A percentile compares a stretch with the other conserved stretches of the same genome.
Evolutionary conservation across 176 grass and related monocot genomes (phyloP).

Genomic region (Alopecurus myosuroides): DNA sequence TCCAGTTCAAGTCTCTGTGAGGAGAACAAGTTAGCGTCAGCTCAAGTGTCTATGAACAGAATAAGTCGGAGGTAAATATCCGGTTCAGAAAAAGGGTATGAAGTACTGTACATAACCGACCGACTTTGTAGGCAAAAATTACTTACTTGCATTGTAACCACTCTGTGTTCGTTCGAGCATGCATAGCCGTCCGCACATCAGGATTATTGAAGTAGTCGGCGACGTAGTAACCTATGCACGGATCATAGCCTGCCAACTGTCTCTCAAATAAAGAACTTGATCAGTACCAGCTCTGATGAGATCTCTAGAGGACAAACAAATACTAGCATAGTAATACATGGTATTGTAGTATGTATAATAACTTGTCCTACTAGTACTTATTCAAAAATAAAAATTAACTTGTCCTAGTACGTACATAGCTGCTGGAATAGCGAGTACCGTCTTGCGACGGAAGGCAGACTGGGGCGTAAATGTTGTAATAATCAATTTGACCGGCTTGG

Average conservation of each 20-base stretch:
- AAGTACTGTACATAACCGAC: too few species aligned
- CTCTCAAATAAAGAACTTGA: neutral
- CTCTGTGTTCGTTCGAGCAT: conserved; percentile 10
- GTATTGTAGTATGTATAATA: too few species aligned
- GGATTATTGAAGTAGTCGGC: conserved; percentile 19
- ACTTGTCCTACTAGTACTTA: too few species aligned
- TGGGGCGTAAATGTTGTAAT: conserved; percentile 41
- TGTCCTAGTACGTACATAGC: conserved; percentile 11
- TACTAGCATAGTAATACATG: too few species aligned
- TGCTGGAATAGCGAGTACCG: neutral
- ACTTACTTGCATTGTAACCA: conserved; percentile 35
- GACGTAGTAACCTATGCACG: conserved; percentile 15
- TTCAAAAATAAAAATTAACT: too few species aligned
- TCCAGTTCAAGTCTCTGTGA: neutral
- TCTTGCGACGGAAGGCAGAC: conserved; percentile 4
- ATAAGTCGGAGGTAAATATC: neutral
- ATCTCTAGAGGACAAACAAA: neutral
- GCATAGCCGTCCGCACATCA: conserved; percentile 41
- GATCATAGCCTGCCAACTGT: conserved; percentile 42
- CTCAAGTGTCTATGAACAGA: neutral
- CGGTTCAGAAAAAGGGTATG: neutral
- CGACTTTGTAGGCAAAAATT: too few species aligned
- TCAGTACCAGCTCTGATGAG: neutral
- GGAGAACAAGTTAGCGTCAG: neutral
- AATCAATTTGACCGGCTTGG: neutral